Conservation (phyloP, 495 filamentous ascomycete species). For the Tetracladium marchalianum region DNA sequence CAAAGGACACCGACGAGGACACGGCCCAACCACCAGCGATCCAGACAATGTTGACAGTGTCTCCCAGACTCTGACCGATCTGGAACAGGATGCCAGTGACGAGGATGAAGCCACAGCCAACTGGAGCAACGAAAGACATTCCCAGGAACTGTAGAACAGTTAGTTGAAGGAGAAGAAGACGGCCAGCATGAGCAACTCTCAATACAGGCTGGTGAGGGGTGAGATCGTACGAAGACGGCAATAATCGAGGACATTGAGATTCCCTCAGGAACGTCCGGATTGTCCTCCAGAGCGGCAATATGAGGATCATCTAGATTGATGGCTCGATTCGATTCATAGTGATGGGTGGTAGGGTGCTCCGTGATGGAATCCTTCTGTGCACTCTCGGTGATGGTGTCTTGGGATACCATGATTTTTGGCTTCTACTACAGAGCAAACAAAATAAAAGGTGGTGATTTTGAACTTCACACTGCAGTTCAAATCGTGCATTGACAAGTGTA, state of each 20-base stretch:
- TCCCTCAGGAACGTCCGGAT: conserved; percentile 1
- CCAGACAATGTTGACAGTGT: conserved; percentile 19
- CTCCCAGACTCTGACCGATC: conserved; percentile 7
- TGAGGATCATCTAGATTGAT: conserved; percentile 1
- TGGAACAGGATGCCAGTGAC: conserved; percentile 11
- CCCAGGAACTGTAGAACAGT: conserved; percentile 7
- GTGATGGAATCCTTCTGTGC: too few species aligned
- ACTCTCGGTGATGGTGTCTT: too few species aligned
- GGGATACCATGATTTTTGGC: too few species aligned
- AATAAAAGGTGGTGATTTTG: too few species aligned
- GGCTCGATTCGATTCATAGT: neutral
- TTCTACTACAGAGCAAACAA: too few species aligned
- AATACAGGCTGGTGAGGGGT: neutral
- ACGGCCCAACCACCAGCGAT: conserved; percentile 20
- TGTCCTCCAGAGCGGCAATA: neutral
- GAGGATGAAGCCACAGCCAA: conserved; percentile 14
- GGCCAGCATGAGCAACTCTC: too few species aligned
- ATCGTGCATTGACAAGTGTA: too few species aligned
- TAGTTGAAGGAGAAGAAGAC: too few species aligned
- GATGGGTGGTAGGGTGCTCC: too few species aligned
- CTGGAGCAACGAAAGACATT: conserved; percentile 9
- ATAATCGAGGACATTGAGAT: conserved; percentile 7
- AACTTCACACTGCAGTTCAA: too few species aligned
- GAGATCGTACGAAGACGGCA: conserved; percentile 8
- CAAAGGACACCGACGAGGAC: conserved; percentile 17